Base-by-base conservation (phyloP, 768 basidiomycete species). In the Xerocomellus amylosporus region DNA sequence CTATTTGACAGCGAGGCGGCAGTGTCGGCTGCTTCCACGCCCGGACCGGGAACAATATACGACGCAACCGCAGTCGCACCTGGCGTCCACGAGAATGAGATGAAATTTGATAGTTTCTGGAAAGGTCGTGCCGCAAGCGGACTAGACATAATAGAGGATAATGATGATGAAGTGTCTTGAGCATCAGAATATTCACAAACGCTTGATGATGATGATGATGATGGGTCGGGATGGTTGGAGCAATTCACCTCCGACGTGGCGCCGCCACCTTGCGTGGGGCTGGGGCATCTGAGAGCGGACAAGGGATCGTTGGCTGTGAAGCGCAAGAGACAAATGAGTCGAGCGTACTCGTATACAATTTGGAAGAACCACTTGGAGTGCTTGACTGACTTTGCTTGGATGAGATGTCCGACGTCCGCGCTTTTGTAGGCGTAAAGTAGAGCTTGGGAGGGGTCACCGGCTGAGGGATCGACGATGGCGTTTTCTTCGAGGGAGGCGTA, bases 391-490 rank as follows among this genome's bases (percentile, higher is more conserved):
- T 56, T 45, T 61, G 57, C 55, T 55, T 64, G 63, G 53, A 54
- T 38, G 56, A 59, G 57, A 58, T 69, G 54, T 71, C 59, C 48
- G 76, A 71, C 61, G 72, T 75, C 49, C 75, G 80, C 54, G 62
- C 64, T 71, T 77, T 63, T 62, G 63, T 59, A 58, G 65, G 55
- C 51, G 61, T 34, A 59, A 59, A 38, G 19, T 36, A 48, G 14
- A 38, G 28, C 34, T 70, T 65, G 19, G 80, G 77, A 1, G 80
- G 76, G 19, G 75, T 67, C 38, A 78, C 70, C 8, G 79, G 76
- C 54, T 86, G 86, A 41, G 86, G 85, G 45, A 87, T 85, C 62
- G 83, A 83, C 6, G 86, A 82, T 8, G 80, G 74, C 34, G 73
- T 76, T 52, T 81, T 82, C 68, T 81, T 85, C 22, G 71, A 73